phyloP scores from a whole-genome alignment of 2,329 filamentous ascomycete species.

The Remersonia thermophila region DNA sequence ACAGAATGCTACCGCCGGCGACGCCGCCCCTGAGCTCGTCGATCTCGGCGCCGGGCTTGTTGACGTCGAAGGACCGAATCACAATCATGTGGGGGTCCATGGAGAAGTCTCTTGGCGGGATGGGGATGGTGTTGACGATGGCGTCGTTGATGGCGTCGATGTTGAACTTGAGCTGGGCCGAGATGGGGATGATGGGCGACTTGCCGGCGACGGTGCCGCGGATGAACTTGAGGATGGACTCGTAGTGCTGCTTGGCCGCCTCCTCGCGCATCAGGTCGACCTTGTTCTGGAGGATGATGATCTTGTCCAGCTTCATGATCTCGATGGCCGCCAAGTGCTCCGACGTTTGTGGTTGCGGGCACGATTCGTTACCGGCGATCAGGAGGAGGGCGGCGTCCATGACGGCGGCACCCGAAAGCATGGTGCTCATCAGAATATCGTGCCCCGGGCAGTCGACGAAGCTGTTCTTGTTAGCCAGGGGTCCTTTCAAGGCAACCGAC shows the following conservation, averaged over 20 bases:
- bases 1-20: constrained; percentile 90
- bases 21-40: constrained; percentile 98
- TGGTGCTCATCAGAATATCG: constrained; percentile 99
- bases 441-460: constrained; percentile 99
- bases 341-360: constrained; percentile 95
- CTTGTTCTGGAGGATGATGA: constrained; percentile 99
- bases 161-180: constrained; percentile 98
- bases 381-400: constrained; percentile 97
- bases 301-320: constrained; percentile 99
- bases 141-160: constrained; percentile 96
- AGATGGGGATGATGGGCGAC: constrained; percentile 89
- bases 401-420: constrained; percentile 98
- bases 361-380: constrained; percentile 96
- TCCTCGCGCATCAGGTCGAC: constrained; percentile 97
- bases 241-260: constrained; percentile 82
- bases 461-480: constrained; percentile 32
- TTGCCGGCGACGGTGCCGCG: constrained; percentile 93
- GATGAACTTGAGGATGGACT: constrained; percentile 97
- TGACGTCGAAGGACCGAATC: constrained; percentile 98
- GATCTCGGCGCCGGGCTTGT: constrained; percentile 98
- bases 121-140: constrained; percentile 87
- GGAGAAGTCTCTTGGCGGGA: constrained; percentile 81
- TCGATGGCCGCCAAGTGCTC: constrained; percentile 98
- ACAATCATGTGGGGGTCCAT: constrained; percentile 96
- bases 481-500: neutral